A percentile compares a stretch with the other conserved stretches of the same genome.
Evolutionary conservation across 1,284 basidiomycete genomes (phyloP).

Genomic region (Ustilago lituana): DNA sequence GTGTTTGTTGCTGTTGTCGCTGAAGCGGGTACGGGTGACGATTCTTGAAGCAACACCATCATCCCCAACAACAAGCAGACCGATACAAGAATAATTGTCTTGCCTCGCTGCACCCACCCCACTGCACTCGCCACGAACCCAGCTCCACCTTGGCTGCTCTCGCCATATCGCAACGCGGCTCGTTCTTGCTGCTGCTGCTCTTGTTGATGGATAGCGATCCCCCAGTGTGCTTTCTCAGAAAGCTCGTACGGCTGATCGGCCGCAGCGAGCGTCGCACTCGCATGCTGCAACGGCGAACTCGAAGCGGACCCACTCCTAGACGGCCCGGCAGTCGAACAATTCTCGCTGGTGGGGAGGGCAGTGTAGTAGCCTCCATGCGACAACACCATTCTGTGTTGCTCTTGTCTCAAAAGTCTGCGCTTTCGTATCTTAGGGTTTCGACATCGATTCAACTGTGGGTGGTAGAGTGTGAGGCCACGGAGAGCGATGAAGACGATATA

Average conservation of each 20-base stretch:
- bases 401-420: too few relatives aligned
- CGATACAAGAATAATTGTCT: constrained; percentile 12
- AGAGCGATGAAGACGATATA: too few relatives aligned
- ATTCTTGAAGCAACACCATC: constrained; percentile 5
- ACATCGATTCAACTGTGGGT: too few relatives aligned
- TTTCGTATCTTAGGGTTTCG: too few relatives aligned
- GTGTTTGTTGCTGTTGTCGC: too few relatives aligned
- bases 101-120: background rate
- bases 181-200: too few relatives aligned
- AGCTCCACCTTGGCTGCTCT: too few relatives aligned
- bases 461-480: too few relatives aligned
- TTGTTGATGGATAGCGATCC: background rate
- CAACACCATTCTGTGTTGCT: background rate
- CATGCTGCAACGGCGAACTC: constrained; percentile 5
- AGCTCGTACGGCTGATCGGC: constrained; percentile 11
- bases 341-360: constrained; percentile 1
- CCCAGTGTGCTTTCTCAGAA: constrained; percentile 1
- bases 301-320: constrained; percentile 2
- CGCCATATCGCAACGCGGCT: too few relatives aligned
- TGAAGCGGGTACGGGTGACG: background rate
- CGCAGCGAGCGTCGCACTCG: background rate
- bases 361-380: background rate
- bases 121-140: background rate
- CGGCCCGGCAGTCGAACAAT: background rate
- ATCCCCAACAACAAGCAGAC: constrained; percentile 13